A percentile compares a stretch with the other conserved stretches of the same genome.
Conservation (phyloP, 306 rosid species). For the Cucurbita ficifolia region DNA sequence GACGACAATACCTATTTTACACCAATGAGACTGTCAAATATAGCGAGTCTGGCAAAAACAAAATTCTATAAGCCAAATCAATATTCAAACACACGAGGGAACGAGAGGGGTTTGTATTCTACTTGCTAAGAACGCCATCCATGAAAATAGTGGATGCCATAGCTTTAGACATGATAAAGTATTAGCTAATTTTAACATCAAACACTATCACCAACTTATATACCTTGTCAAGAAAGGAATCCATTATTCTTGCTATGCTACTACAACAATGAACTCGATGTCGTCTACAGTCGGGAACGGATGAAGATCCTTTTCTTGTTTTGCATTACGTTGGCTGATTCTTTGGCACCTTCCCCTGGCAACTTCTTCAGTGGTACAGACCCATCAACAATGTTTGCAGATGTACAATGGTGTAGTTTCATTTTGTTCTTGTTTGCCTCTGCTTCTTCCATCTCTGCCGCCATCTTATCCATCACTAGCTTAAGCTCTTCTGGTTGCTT, state of each 20-base stretch:
- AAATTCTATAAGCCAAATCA: not conserved
- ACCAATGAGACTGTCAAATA: not conserved
- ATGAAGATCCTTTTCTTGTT: constrained; percentile 46
- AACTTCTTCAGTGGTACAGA: constrained; percentile 25
- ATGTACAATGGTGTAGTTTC: constrained; percentile 24
- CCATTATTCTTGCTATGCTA: not conserved
- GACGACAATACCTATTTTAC: not conserved
- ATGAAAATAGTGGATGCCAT: not conserved
- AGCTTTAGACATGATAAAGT: not conserved
- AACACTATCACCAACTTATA: not conserved
- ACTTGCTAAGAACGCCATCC: not conserved
- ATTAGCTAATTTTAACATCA: not conserved
- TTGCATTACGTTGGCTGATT: constrained; percentile 13
- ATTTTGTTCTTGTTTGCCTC: constrained; percentile 18
- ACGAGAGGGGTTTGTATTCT: not conserved
- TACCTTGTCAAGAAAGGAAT: not conserved
- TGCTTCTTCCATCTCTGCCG: constrained; percentile 25
- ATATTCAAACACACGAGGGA: not conserved
- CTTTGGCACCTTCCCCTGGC: constrained; percentile 23
- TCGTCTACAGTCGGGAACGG: constrained; percentile 51
- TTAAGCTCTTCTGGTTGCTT: constrained; percentile 21
- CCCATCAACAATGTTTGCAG: constrained; percentile 18
- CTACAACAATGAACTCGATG: not conserved
- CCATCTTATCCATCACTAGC: constrained; percentile 25
- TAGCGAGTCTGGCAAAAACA: not conserved